Evolutionary conservation across 2,329 filamentous ascomycete genomes (phyloP).

Genomic region (Ophiostoma novo-ulmi): DNA sequence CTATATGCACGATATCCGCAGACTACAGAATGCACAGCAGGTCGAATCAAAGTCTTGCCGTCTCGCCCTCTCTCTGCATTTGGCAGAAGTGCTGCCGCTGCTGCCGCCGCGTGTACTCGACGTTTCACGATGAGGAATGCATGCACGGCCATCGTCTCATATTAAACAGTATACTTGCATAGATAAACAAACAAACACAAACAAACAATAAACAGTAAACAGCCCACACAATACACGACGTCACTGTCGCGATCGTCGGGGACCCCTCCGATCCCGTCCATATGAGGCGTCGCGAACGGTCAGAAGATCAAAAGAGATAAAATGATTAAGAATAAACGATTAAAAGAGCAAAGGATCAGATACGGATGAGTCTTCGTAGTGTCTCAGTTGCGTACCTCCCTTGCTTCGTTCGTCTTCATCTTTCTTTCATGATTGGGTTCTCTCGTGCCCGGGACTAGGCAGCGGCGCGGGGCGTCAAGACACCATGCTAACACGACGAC

Average conservation of each 20-base stretch:
- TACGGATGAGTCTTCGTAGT: neutral
- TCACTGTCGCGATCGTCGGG: neutral
- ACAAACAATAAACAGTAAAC: neutral
- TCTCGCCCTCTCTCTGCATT: neutral
- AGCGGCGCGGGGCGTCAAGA: constrained; percentile 4
- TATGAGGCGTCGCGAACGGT: neutral
- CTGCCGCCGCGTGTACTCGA: neutral
- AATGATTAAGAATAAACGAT: neutral
- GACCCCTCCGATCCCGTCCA: neutral
- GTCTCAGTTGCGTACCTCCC: neutral
- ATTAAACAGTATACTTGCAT: too few species aligned
- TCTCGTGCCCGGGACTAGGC: neutral
- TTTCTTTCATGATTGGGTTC: neutral
- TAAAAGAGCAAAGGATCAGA: neutral
- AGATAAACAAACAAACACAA: neutral
- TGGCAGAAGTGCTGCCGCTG: neutral
- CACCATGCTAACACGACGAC: neutral
- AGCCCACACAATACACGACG: neutral
- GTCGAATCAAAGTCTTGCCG: neutral
- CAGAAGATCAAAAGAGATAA: neutral
- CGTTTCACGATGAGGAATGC: neutral
- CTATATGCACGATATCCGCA: constrained; percentile 7
- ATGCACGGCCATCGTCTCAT: neutral
- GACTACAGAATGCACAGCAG: neutral
- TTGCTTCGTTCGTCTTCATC: neutral